Base-by-base conservation (phyloP, 2,329 filamentous ascomycete genomes). In the Corynespora cassiicola region DNA sequence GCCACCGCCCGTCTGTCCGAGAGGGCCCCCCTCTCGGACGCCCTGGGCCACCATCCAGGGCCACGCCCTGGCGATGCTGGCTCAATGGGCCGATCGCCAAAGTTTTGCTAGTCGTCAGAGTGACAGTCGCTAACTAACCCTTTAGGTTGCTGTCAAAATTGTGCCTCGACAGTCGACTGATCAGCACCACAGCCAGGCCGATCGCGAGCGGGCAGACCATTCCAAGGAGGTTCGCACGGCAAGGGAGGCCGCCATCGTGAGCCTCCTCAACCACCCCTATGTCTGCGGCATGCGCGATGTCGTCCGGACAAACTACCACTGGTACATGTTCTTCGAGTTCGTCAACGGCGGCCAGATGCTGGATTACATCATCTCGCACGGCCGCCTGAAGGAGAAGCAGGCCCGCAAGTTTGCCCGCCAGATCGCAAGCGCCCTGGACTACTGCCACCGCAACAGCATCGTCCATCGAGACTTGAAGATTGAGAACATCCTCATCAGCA, bases 291-390 rank as follows among this genome's bases (percentile, higher is more conserved):
- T 99, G 80, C 85, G 90, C 52, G 94, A 99, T 72, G 90, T 96
- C 17, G 87, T 97, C 39, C 86, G 91, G 41, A 97, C 94, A 33
- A 92, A 94, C 61, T 94, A 96, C 67, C 94, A 99, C 71, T 99
- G 94, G 94, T 99, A 99, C 72, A 99, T 99, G 94, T 84, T 99
- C 34, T 99, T 96, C 64, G 94, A 99, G 73, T 96, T 94, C 68
- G 94, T 99, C 70, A 96, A 99, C 64, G 94, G 94, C 31, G 94
- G 94, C 12, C 94, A 99, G 73, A 97, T 99, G 94, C 84, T 99
- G 46, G 94, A 99, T 74, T 99, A 97, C 72, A 99, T 99, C 68
- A 99, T 99, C 65, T 96, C 91, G 3, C 94, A 99, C 63, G 94
- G 92, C 42, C 88, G 95, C 61, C 77, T 99, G 49, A 97, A 97